These are phyloP conservation scores for Gossypium australe DNA, from an alignment of 345 rosid species.

Conservation along the genomic window DNA sequence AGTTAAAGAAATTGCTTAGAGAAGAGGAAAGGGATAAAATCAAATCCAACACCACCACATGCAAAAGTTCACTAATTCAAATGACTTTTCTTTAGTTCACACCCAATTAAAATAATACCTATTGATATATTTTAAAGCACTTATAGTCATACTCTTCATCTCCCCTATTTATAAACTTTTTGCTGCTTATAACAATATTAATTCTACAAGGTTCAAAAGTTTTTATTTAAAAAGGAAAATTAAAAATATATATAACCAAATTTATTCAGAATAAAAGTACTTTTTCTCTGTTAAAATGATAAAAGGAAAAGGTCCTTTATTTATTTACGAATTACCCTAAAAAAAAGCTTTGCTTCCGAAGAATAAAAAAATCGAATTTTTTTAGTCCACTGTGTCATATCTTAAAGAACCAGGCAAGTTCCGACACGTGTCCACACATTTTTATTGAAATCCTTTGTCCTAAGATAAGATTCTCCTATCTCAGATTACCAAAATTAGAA, in stretches of 20 bases:
- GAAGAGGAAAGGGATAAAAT: neutral
- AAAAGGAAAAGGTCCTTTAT: no score
- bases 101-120: neutral
- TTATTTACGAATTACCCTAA: no score
- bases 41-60: neutral
- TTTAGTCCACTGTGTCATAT: neutral
- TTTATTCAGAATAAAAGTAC: no score
- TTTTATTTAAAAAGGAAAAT: no score
- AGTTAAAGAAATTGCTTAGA: neutral
- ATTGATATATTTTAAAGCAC: no score
- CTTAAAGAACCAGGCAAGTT: neutral
- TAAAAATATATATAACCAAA: no score
- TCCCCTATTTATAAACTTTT: no score
- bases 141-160: no score
- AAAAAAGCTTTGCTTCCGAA: neutral
- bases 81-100: neutral
- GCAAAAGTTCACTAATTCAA: conserved; percentile 1
- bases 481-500: neutral
- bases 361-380: neutral
- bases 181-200: neutral
- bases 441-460: neutral
- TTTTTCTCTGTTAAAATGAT: no score
- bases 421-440: neutral
- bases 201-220: neutral
- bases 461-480: neutral